A percentile compares a stretch with the other conserved stretches of the same genome.
Conservation (phyloP, 2,329 filamentous ascomycete genomes). For the Fusarium sp. region DNA sequence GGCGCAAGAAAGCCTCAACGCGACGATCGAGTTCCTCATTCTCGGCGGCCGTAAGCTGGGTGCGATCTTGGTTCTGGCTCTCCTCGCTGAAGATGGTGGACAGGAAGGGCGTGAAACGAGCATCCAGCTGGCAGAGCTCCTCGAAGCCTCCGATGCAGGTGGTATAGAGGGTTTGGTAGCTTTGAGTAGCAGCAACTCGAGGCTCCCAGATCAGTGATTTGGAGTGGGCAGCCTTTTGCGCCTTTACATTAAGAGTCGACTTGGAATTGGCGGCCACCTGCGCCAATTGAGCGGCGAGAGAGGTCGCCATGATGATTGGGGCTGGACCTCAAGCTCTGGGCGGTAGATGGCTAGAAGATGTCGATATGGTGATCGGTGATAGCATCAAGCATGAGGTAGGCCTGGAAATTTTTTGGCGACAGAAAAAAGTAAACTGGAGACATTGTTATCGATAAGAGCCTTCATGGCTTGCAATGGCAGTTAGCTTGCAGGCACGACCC, state of each 20-base stretch:
- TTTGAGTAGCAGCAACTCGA: constrained; percentile 85
- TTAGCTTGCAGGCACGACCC: neutral
- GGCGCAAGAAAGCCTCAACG: constrained; percentile 83
- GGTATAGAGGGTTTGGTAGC: constrained; percentile 87
- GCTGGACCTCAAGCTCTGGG: constrained; percentile 43
- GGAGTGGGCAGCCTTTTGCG: constrained; percentile 90
- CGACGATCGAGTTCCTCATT: constrained; percentile 84
- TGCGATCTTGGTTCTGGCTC: constrained; percentile 89
- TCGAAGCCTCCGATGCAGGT: constrained; percentile 91
- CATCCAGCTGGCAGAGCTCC: constrained; percentile 89
- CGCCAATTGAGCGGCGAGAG: constrained; percentile 93
- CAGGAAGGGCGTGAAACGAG: constrained; percentile 79
- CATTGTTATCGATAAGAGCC: constrained; percentile 51
- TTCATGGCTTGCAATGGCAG: neutral
- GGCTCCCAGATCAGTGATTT: constrained; percentile 96
- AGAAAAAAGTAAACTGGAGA: constrained; percentile 37
- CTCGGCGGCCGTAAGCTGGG: constrained; percentile 82
- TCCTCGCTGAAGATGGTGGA: constrained; percentile 91
- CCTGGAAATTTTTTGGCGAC: constrained; percentile 49
- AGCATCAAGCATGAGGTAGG: constrained; percentile 40
- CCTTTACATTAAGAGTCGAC: constrained; percentile 90
- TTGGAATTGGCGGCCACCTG: constrained; percentile 91
- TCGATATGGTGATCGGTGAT: constrained; percentile 35
- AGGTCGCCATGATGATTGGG: constrained; percentile 74
- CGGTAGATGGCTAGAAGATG: constrained; percentile 38